phyloP scores from a whole-genome alignment of 2,329 filamentous ascomycete species.

The Fusarium humuli region DNA sequence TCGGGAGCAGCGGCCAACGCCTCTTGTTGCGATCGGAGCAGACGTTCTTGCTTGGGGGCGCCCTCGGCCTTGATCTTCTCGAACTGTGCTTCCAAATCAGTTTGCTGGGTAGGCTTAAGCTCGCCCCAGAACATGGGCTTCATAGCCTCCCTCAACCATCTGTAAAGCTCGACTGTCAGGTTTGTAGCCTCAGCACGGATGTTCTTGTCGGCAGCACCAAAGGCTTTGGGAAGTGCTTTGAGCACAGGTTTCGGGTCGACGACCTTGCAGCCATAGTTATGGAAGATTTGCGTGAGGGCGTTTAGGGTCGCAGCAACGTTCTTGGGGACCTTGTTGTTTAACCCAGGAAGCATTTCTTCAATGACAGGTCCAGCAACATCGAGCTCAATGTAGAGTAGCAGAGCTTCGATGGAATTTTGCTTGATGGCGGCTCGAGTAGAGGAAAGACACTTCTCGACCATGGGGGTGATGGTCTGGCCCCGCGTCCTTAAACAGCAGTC shows the following conservation, averaged over 20 bases:
- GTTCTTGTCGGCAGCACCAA: slow-evolving; percentile 98
- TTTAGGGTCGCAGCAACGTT: slow-evolving; percentile 78
- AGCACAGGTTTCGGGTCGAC: slow-evolving; percentile 93
- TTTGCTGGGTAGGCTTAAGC: slow-evolving; percentile 93
- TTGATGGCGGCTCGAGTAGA: slow-evolving; percentile 92
- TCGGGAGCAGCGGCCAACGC: slow-evolving; percentile 76
- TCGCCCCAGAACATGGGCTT: slow-evolving; percentile 98
- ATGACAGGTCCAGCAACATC: slow-evolving; percentile 87
- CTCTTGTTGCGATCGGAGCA: slow-evolving; percentile 89
- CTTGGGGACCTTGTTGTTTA: slow-evolving; percentile 92
- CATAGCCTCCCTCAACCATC: slow-evolving; percentile 97
- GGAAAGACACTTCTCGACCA: slow-evolving; percentile 91
- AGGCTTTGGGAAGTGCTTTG: slow-evolving; percentile 88
- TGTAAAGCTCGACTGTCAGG: slow-evolving; percentile 91
- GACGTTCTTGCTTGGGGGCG: slow-evolving; percentile 87
- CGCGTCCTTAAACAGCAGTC: slow-evolving; percentile 85
- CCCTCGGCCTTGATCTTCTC: slow-evolving; percentile 92
- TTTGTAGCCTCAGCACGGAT: slow-evolving; percentile 93
- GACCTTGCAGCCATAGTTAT: slow-evolving; percentile 94
- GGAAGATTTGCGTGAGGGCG: slow-evolving; percentile 84
- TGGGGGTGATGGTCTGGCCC: slow-evolving; percentile 76
- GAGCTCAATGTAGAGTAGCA: slow-evolving; percentile 89
- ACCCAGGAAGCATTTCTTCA: slow-evolving; percentile 85
- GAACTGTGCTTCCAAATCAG: slow-evolving; percentile 92
- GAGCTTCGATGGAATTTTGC: slow-evolving; percentile 83